Evolutionary conservation across 2,329 filamentous ascomycete species (phyloP).

Genomic region (Periconia macrospinosa): DNA sequence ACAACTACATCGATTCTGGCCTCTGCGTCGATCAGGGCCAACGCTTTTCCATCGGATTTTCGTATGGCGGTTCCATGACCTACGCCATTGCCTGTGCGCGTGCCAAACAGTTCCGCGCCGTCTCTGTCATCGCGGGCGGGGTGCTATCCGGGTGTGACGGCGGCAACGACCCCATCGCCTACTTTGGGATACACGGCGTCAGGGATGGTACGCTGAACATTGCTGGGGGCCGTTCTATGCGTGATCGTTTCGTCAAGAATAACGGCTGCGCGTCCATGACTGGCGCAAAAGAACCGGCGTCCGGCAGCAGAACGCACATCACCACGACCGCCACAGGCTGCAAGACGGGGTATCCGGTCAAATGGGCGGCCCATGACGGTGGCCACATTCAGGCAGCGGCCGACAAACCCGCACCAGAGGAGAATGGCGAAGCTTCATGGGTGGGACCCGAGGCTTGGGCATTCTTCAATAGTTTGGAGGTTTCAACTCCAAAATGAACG

Average conservation of each 20-base stretch:
- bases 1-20: conserved; percentile 38
- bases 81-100: conserved; percentile 46
- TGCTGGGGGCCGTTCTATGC: conserved; percentile 31
- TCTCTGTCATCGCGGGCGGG: conserved; percentile 20
- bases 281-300: conserved; percentile 15
- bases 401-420: conserved; percentile 5
- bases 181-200: conserved; percentile 39
- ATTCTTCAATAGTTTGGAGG: conserved; percentile 3
- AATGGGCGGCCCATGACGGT: conserved; percentile 36
- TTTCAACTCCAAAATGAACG: background rate
- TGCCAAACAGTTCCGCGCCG: conserved; percentile 41
- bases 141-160: conserved; percentile 13
- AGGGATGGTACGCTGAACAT: conserved; percentile 39
- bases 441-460: conserved; percentile 10
- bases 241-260: conserved; percentile 39
- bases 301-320: conserved; percentile 5
- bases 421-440: conserved; percentile 9
- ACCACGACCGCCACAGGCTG: conserved; percentile 17
- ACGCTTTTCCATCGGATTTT: conserved; percentile 47
- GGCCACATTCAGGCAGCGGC: conserved; percentile 18
- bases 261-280: conserved; percentile 33
- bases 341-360: conserved; percentile 27
- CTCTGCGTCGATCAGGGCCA: conserved; percentile 46
- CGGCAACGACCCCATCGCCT: conserved; percentile 35
- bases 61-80: conserved; percentile 47